Percentiles rank a stretch among this genome's conserved stretches.
Conservation (phyloP, 2,329 filamentous ascomycete species). For the Pseudogymnoascus sp. region DNA sequence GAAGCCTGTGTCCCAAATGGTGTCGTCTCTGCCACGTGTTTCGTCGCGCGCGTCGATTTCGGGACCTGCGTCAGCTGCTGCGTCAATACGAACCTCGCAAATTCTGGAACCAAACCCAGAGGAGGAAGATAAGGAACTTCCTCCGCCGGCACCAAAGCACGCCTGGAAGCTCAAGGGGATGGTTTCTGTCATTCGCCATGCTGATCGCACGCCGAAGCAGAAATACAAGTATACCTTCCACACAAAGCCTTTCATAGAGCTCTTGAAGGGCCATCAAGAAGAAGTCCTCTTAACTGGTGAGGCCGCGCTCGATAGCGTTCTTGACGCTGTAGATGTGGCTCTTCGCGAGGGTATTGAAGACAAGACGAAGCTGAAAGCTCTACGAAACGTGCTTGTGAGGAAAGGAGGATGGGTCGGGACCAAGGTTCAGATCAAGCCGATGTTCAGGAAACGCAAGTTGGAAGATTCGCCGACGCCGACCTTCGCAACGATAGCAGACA, state of each 20-base stretch:
- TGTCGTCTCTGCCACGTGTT: neutral
- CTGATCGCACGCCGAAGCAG: constrained; percentile 94
- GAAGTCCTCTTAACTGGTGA: constrained; percentile 92
- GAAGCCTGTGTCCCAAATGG: neutral
- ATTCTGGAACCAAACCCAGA: constrained; percentile 11
- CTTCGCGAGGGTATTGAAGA: constrained; percentile 76
- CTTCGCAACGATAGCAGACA: neutral
- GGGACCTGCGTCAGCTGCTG: neutral
- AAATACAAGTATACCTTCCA: constrained; percentile 99
- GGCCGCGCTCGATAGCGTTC: constrained; percentile 77
- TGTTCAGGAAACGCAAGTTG: constrained; percentile 85
- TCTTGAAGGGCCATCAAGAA: constrained; percentile 91
- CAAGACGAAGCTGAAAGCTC: constrained; percentile 68
- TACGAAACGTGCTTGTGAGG: constrained; percentile 80
- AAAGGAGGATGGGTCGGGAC: constrained; percentile 93
- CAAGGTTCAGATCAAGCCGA: constrained; percentile 98
- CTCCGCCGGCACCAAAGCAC: constrained; percentile 70
- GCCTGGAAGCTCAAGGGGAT: constrained; percentile 98
- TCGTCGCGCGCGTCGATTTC: neutral
- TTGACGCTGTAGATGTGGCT: constrained; percentile 76
- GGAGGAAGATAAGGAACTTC: constrained; percentile 20
- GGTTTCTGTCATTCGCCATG: constrained; percentile 91
- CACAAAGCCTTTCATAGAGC: constrained; percentile 87
- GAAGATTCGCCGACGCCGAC: constrained; percentile 39
- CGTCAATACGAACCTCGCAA: neutral